Conservation (phyloP, 2,329 filamentous ascomycete species). For the Diaporthe sp. region DNA sequence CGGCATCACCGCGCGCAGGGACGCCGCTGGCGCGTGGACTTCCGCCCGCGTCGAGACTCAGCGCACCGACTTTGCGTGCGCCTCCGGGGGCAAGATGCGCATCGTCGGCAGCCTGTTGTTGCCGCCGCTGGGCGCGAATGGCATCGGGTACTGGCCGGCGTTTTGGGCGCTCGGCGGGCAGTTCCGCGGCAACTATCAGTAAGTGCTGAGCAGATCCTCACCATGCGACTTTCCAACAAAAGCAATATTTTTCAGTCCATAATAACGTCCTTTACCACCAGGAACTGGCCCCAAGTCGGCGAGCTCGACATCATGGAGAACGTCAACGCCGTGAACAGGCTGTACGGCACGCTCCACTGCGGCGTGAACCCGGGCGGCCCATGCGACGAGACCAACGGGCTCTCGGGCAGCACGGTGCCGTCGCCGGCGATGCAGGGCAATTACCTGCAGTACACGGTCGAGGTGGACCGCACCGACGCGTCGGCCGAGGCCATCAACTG, state of each 20-base stretch:
- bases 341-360: slow-evolving; percentile 42
- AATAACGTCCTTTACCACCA: slow-evolving; percentile 25
- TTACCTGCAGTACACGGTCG: slow-evolving; percentile 44
- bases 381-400: slow-evolving; percentile 42
- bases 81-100: slow-evolving; percentile 40
- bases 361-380: slow-evolving; percentile 44
- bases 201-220: background rate
- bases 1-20: slow-evolving; percentile 25
- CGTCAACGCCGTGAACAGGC: slow-evolving; percentile 41
- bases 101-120: slow-evolving; percentile 37
- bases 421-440: slow-evolving; percentile 36
- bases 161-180: slow-evolving; percentile 23
- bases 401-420: slow-evolving; percentile 34
- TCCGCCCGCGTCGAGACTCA: slow-evolving; percentile 39
- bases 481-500: slow-evolving; percentile 39
- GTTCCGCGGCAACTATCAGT: slow-evolving; percentile 18
- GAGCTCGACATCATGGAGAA: slow-evolving; percentile 46
- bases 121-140: slow-evolving; percentile 20
- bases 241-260: too few species aligned
- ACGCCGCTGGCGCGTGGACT: slow-evolving; percentile 26
- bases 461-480: slow-evolving; percentile 39
- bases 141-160: slow-evolving; percentile 20
- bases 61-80: slow-evolving; percentile 38
- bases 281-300: slow-evolving; percentile 42
- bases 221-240: too few species aligned